These are phyloP conservation scores for Sugiyamaella valdiviana DNA, from an alignment of 805 yeast species.

Conservation along the genomic window DNA sequence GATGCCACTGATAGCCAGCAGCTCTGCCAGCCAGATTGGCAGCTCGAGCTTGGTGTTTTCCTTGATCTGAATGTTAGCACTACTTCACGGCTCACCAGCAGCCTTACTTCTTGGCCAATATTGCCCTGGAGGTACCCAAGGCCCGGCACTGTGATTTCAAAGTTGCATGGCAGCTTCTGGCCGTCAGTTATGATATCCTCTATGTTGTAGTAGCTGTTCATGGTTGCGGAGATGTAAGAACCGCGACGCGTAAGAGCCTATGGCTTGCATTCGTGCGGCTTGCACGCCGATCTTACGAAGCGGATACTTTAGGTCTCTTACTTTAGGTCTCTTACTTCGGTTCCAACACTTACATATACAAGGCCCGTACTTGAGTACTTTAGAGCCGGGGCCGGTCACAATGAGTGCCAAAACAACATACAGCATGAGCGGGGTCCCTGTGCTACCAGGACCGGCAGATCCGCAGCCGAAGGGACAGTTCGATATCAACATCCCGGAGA, in stretches of 20 bases:
- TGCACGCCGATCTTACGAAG: not conserved
- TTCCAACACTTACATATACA: too few relatives aligned
- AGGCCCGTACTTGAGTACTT: too few relatives aligned
- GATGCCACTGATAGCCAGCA: conserved; percentile 47
- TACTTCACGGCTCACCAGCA: too few relatives aligned
- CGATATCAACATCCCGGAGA: conserved; percentile 24
- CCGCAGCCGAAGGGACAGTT: conserved; percentile 13
- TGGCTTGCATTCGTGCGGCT: not conserved
- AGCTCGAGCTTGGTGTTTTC: conserved; percentile 63
- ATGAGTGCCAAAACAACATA: not conserved
- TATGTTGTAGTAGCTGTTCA: conserved; percentile 29
- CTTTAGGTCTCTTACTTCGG: too few relatives aligned
- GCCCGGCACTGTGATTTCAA: conserved; percentile 73
- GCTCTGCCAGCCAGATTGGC: conserved; percentile 85
- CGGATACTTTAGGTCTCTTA: not conserved
- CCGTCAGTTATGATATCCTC: conserved; percentile 35
- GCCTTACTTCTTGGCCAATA: conserved; percentile 54
- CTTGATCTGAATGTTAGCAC: conserved; percentile 32
- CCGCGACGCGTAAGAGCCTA: not conserved
- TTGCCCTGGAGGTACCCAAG: conserved; percentile 82
- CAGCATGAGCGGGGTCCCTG: conserved; percentile 1
- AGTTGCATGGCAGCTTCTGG: conserved; percentile 67
- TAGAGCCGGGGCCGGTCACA: not conserved
- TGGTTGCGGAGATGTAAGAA: not conserved
- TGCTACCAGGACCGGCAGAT: not conserved